Conservation (phyloP, 2,329 filamentous ascomycete genomes). For the Pleoardoris graminearum region DNA sequence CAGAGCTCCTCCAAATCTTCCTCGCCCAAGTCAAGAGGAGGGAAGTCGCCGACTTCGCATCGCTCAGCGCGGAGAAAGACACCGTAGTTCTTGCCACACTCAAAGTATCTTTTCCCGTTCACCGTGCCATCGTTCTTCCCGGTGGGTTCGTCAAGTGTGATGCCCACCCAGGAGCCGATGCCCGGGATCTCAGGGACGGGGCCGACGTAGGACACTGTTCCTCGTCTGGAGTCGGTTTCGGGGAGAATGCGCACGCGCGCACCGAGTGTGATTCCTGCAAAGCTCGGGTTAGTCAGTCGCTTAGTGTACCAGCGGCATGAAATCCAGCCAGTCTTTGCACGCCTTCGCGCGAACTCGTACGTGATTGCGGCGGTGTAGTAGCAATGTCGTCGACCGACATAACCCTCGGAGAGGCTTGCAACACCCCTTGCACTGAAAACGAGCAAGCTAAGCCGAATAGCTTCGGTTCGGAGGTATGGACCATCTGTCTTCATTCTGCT, state of each 20-base stretch:
- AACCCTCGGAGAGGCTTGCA: background rate
- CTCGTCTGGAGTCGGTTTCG: conserved; percentile 69
- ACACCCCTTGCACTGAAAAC: background rate
- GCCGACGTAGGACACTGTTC: conserved; percentile 72
- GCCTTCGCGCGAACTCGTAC: background rate
- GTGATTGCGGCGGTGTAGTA: background rate
- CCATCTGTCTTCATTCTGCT: too few species aligned
- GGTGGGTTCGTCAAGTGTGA: conserved; percentile 74
- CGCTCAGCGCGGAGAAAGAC: conserved; percentile 79
- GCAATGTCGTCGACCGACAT: background rate
- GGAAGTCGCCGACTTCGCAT: conserved; percentile 75
- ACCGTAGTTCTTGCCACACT: conserved; percentile 68
- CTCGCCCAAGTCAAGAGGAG: conserved; percentile 54
- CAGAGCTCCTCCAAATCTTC: conserved; percentile 69
- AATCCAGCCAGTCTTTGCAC: background rate
- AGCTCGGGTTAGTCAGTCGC: conserved; percentile 1
- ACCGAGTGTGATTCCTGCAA: conserved; percentile 31
- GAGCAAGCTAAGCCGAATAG: background rate
- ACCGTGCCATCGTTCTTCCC: conserved; percentile 83
- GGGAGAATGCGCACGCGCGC: conserved; percentile 50
- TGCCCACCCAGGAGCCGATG: conserved; percentile 69
- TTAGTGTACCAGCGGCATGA: background rate
- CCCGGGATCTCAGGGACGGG: conserved; percentile 73
- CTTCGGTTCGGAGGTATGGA: too few species aligned
- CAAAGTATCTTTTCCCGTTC: conserved; percentile 69